Evolutionary conservation across 208 protist species (phyloP), one percentile per base, ranked within the genome.

Genomic region (Trypanosoma cruzi): DNA sequence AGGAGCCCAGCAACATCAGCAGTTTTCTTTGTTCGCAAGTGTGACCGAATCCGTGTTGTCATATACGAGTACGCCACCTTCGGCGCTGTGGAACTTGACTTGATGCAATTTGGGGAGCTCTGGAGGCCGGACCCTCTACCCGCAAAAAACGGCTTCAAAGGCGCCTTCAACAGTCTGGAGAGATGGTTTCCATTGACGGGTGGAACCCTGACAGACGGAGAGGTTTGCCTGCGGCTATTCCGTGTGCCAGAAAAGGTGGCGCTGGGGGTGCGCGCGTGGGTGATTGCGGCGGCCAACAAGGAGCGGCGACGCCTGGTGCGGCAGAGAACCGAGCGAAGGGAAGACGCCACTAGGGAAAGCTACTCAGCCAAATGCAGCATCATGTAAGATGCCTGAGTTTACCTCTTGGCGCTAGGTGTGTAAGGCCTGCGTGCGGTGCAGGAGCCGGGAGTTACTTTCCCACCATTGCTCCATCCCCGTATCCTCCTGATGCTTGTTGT

Each of bases 41-140:
- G 89, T 75, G 89, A 94, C 57, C 73, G 81, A 16, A 73, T 94
- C 24, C 85, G 86, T 46, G 74, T 92, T 6, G 72, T 87, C 40
- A 72, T 94, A 36, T 92, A 89, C 61, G 84, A 90, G 67, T 77
- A 72, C 50, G 86, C 86, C 52, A 78, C 86, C 16, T 70, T 89
- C 37, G 89, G 89, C 7, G 65, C 71, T 6, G 84, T 82, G 6
- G 89, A 94, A 54, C 29, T 94, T 20, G 83, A 89, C 32, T 64
- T 94, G 8, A 71, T 88, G 55, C 67, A 81, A 37, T 61, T 91
- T 28, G 52, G 64, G 31, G 78, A 79, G 29, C 71, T 92, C 44
- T 90, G 75, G 76, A 29, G 37, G 26, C 44, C 52, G 18, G 67
- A 75, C 44, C 69, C 49, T 2, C 54, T 14, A 62, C 34, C 18